Conservation (phyloP, 129 eudicot species). For the Flaveria ramosissima region DNA sequence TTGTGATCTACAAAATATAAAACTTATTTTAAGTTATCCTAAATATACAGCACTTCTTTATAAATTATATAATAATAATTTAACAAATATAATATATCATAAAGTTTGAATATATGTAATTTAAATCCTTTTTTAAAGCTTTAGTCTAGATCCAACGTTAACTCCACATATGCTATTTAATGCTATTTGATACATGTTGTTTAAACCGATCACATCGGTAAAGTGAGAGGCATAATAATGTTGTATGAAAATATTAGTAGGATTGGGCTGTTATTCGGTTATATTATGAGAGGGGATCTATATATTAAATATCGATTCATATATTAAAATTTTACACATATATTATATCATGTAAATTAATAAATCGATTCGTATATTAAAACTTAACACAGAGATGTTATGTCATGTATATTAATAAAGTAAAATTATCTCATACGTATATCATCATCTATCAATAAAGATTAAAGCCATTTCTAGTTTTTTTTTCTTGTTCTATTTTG, state of each 20-base stretch:
- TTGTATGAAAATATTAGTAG: neutral
- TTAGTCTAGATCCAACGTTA: neutral
- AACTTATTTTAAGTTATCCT: slow-evolving; percentile 3
- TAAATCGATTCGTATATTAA: no score
- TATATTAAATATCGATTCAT: neutral
- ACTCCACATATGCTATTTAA: neutral
- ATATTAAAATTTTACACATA: no score
- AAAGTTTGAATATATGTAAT: neutral
- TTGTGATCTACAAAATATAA: slow-evolving; percentile 17
- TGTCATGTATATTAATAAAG: neutral
- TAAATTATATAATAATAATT: neutral
- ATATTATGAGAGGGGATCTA: neutral
- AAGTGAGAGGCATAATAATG: neutral
- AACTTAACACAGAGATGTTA: no score
- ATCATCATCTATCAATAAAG: no score
- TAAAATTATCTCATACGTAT: neutral
- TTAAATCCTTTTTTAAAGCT: neutral
- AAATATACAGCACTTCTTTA: neutral
- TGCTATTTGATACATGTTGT: neutral
- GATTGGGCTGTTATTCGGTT: neutral
- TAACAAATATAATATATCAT: neutral
- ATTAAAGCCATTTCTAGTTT: no score
- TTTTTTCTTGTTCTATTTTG: no score
- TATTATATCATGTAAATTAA: neutral
- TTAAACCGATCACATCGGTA: neutral